Percentiles rank a stretch among this genome's conserved stretches.
These are phyloP conservation scores for Phytophthora hibernalis DNA, from an alignment of 352 stramenopile genomes.

Conservation along the genomic window DNA sequence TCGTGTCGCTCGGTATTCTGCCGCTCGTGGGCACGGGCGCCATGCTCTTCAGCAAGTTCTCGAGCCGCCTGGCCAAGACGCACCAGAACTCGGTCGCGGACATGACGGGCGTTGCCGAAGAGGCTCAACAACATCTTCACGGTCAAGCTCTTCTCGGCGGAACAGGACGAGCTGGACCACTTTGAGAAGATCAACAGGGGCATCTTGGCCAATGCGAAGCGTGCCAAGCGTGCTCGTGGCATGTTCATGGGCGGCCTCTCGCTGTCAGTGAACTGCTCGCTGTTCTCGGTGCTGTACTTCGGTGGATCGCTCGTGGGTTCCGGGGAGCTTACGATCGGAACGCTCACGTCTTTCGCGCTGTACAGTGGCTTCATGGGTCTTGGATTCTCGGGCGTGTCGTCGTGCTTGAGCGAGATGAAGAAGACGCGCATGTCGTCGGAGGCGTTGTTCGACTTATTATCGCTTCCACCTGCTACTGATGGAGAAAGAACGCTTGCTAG, in stretches of 20 bases:
- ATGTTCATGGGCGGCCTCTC: conserved; percentile 92
- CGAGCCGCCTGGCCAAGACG: conserved; percentile 75
- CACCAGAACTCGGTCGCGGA: conserved; percentile 81
- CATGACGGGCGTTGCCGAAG: conserved; percentile 86
- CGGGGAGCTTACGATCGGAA: conserved; percentile 90
- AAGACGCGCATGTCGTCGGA: conserved; percentile 77
- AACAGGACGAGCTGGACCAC: conserved; percentile 66
- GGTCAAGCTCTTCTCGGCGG: conserved; percentile 89
- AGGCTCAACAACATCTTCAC: conserved; percentile 90
- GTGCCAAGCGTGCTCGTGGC: conserved; percentile 81
- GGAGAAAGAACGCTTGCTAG: conserved; percentile 49
- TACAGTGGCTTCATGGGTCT: conserved; percentile 93
- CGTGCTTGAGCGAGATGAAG: conserved; percentile 81
- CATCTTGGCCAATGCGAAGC: conserved; percentile 74
- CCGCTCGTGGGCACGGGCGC: conserved; percentile 78
- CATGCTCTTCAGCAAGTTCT: conserved; percentile 88
- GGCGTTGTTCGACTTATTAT: conserved; percentile 76
- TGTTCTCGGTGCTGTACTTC: conserved; percentile 92
- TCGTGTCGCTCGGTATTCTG: conserved; percentile 88
- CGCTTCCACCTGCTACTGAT: conserved; percentile 47
- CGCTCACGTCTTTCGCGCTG: conserved; percentile 90
- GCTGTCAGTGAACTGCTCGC: conserved; percentile 88
- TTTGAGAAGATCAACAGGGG: conserved; percentile 76
- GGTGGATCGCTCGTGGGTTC: conserved; percentile 86
- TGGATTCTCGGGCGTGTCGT: conserved; percentile 89